These are phyloP conservation scores for Bathelium albidoporum DNA, from an alignment of 495 filamentous ascomycete genomes.

Conservation along the genomic window DNA sequence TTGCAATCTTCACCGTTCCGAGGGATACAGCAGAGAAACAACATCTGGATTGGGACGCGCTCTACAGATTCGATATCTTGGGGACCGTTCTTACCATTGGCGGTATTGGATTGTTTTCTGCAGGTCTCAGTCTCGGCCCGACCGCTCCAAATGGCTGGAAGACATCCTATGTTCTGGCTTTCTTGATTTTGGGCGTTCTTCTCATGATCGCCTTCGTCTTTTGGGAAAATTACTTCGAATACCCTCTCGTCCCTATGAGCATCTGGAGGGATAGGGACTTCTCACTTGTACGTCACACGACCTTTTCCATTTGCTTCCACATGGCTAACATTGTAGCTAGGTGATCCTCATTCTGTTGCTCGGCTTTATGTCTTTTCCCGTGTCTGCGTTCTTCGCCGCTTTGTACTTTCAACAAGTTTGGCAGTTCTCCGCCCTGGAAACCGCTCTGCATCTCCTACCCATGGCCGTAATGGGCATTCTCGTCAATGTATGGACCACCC, in stretches of 20 bases:
- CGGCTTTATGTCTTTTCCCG: constrained; percentile 28
- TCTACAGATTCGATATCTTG: constrained; percentile 53
- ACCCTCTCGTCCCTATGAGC: constrained; percentile 33
- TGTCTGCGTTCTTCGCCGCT: constrained; percentile 42
- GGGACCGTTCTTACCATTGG: constrained; percentile 54
- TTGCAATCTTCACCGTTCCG: constrained; percentile 58
- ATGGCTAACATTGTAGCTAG: constrained; percentile 4
- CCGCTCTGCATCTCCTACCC: constrained; percentile 30
- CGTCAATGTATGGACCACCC: constrained; percentile 20
- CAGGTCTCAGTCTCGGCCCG: constrained; percentile 43
- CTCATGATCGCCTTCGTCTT: constrained; percentile 29
- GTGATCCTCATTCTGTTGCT: constrained; percentile 23
- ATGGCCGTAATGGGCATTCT: constrained; percentile 28
- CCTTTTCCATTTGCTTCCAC: too few relatives aligned
- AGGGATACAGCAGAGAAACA: constrained; percentile 40
- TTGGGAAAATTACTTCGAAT: constrained; percentile 31
- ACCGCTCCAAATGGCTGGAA: constrained; percentile 38
- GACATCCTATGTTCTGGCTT: constrained; percentile 31
- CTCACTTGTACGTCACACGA: constrained; percentile 19
- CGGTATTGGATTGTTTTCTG: constrained; percentile 56
- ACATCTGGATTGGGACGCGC: constrained; percentile 36
- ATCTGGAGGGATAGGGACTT: constrained; percentile 35
- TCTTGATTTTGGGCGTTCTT: constrained; percentile 28
- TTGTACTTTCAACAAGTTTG: constrained; percentile 42
- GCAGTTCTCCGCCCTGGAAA: constrained; percentile 23